Evolutionary conservation across 441 rosid genomes (phyloP), one percentile per base, ranked within the genome.

Genomic region (Geranium incanum): DNA sequence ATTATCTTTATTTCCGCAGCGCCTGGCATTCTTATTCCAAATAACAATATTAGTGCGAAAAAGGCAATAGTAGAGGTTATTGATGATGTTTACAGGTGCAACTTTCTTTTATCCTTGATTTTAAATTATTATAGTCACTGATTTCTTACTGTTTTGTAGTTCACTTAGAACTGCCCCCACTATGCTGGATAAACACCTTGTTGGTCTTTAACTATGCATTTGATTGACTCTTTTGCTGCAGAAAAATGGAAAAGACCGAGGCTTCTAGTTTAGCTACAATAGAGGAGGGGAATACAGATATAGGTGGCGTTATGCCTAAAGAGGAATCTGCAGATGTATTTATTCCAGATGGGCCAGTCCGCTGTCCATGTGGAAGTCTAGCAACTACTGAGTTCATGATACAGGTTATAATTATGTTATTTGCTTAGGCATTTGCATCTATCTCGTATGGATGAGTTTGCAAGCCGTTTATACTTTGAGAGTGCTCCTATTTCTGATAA

Each of bases 61-160:
- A 74, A 78, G 66, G 73, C 33, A 59, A 75, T 78, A 8, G 75
- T 48, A 36, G 67, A 73, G 36, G 33, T 78, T 52, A 65, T 78
- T 68, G 78, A 74, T 41, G 81, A 74, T 2, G 55, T 77, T 15
- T 71, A 74, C 66, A 74, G 81, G 81, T 78, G 66, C 69, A 68
- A 33, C 45, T 28, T 36, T 41, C 48, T 70, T 60, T 60, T 60
- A 7, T 19, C 19, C 18, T 60, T 19, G 21, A 60, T 12, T 60
- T 8, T 43, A 71, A 66, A 69, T 15, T 66, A 23, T 7, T 60
- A 60, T 6, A 60, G 21, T 60, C 33, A 60, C 36, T 60, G 33
- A 60, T 60, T 60, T 60, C 28, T n/a, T 59, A 19, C 36, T 5
- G 13, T 48, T 55, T 55, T 55, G 21, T 55, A 55, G 65, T 60